A percentile compares a stretch with the other conserved stretches of the same genome.
Conservation (phyloP, 2,329 filamentous ascomycete genomes). For the Leptographium wingfieldii region DNA sequence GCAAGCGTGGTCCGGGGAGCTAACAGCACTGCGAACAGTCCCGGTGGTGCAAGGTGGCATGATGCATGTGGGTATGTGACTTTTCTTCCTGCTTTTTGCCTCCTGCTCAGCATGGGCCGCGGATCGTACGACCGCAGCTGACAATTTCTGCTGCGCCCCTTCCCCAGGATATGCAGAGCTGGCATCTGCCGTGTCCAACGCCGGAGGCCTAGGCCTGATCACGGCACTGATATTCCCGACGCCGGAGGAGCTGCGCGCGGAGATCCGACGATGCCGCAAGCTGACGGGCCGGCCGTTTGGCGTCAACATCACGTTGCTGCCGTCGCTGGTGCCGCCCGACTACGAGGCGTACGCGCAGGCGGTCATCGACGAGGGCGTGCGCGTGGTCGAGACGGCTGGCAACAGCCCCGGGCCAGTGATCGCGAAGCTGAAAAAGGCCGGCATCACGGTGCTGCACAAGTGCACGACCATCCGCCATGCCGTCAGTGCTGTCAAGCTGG, state of each 20-base stretch:
- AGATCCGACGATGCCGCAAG: constrained; percentile 75
- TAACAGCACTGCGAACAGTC: constrained; percentile 33
- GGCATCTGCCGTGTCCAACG: constrained; percentile 64
- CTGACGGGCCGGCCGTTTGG: constrained; percentile 74
- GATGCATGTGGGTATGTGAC: constrained; percentile 24
- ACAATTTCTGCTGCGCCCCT: constrained; percentile 23
- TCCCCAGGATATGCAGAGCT: constrained; percentile 71
- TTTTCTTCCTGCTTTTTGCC: not conserved
- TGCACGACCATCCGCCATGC: constrained; percentile 95
- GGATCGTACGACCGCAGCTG: not conserved
- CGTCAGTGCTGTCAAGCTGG: constrained; percentile 79
- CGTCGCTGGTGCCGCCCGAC: constrained; percentile 78
- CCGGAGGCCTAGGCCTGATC: constrained; percentile 72
- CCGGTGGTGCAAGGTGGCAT: constrained; percentile 79
- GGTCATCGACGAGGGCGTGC: constrained; percentile 84
- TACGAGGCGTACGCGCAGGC: constrained; percentile 86
- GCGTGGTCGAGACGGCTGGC: constrained; percentile 53
- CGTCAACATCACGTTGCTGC: constrained; percentile 91
- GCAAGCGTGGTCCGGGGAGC: constrained; percentile 3
- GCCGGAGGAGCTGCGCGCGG: constrained; percentile 80
- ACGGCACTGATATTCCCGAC: constrained; percentile 87
- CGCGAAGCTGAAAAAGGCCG: constrained; percentile 67
- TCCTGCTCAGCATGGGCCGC: too few relatives aligned
- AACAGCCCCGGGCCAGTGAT: constrained; percentile 78
- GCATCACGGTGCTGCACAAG: constrained; percentile 80